Conservation (phyloP, 805 yeast species). For the Candida ipomoeae region DNA sequence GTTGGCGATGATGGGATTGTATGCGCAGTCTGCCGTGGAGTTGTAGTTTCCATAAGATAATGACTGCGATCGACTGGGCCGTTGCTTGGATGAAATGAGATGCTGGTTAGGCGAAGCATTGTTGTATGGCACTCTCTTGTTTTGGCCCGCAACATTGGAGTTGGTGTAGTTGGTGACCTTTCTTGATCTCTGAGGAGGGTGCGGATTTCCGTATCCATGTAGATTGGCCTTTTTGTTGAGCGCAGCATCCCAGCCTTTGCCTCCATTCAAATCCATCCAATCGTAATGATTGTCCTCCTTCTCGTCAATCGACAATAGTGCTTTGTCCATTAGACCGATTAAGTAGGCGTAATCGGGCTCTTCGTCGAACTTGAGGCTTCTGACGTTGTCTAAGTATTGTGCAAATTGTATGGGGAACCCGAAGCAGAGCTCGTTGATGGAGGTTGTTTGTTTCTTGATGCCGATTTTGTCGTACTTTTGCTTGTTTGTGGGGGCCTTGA, state of each 20-base stretch:
- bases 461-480: conserved; percentile 98
- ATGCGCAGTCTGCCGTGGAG: conserved; percentile 11
- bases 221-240: conserved; percentile 88
- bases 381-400: conserved; percentile 81
- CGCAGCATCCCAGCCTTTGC: conserved; percentile 92
- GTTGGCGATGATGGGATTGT: conserved; percentile 10
- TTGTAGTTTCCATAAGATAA: conserved; percentile 16
- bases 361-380: conserved; percentile 87
- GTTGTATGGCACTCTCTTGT: conserved; percentile 9
- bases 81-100: conserved; percentile 11
- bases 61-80: conserved; percentile 16
- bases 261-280: conserved; percentile 96
- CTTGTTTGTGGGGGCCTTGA: conserved; percentile 96
- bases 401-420: conserved; percentile 93
- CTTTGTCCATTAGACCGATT: conserved; percentile 71
- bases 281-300: conserved; percentile 86
- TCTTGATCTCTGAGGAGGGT: conserved; percentile 48
- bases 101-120: conserved; percentile 11
- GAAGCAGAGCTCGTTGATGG: conserved; percentile 77
- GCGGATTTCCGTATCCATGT: conserved; percentile 95
- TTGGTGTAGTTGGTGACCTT: conserved; percentile 17
- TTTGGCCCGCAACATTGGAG: conserved; percentile 4
- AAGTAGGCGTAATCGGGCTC: conserved; percentile 91
- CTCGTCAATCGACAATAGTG: conserved; percentile 66
- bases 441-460: conserved; percentile 88